Conservation (phyloP, 306 rosid species). For the Alnus glutinosa region DNA sequence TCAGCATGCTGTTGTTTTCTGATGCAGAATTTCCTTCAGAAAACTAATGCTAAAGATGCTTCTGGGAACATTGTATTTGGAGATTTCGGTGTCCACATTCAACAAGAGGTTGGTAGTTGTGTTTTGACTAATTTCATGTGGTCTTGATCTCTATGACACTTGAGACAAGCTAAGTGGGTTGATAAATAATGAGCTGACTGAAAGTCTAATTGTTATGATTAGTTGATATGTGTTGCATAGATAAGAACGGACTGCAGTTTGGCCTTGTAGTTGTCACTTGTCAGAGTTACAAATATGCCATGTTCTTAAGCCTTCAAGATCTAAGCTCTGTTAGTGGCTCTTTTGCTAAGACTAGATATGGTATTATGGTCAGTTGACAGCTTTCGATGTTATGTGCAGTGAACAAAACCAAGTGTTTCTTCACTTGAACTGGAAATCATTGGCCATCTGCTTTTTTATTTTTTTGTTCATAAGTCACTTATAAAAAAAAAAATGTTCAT, state of each 20-base stretch:
- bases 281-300: background rate
- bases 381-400: background rate
- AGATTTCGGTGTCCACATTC: conserved; percentile 89
- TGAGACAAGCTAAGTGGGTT: background rate
- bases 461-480: too few species aligned
- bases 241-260: background rate
- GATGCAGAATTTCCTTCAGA: conserved; percentile 77
- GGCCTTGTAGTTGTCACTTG: background rate
- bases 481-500: too few species aligned
- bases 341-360: background rate
- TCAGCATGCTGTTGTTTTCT: conserved; percentile 21
- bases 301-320: background rate
- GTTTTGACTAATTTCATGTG: conserved; percentile 13
- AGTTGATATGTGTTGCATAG: conserved; percentile 3
- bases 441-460: background rate
- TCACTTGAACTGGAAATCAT: background rate
- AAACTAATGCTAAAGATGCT: conserved; percentile 92
- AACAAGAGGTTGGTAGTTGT: conserved; percentile 80
- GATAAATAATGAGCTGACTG: background rate
- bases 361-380: background rate
- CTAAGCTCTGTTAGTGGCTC: background rate
- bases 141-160: background rate
- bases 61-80: conserved; percentile 85
- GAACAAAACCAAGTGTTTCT: background rate
- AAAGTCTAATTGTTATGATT: background rate